These are phyloP conservation scores for Colletotrichum abscissum DNA, from an alignment of 2,329 filamentous ascomycete genomes.

Conservation along the genomic window DNA sequence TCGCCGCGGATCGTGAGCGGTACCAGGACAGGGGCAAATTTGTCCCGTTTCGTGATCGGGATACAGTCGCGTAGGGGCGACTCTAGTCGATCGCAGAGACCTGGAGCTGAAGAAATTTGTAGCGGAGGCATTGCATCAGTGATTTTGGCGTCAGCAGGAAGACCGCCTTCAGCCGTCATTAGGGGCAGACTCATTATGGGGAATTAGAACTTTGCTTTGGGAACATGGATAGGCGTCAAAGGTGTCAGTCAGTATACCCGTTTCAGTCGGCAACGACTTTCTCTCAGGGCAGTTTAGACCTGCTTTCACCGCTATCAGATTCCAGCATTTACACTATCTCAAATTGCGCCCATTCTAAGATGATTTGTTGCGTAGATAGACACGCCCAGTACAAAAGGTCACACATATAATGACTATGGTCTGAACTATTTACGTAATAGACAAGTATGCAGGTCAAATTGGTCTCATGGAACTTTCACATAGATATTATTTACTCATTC, in stretches of 20 bases:
- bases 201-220: background rate
- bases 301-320: background rate
- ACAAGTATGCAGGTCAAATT: background rate
- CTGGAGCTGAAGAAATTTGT: background rate
- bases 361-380: background rate
- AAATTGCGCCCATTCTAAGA: background rate
- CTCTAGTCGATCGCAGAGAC: slow-evolving; percentile 34
- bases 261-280: slow-evolving; percentile 2
- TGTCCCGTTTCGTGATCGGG: slow-evolving; percentile 33
- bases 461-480: background rate
- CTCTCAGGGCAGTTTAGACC: slow-evolving; percentile 5
- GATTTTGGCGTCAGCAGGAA: background rate
- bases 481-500: background rate
- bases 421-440: background rate
- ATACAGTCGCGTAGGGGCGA: background rate
- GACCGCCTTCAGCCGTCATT: background rate
- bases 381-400: background rate
- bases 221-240: slow-evolving; percentile 17
- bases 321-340: background rate
- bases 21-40: slow-evolving; percentile 31
- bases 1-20: slow-evolving; percentile 27
- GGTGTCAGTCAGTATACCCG: slow-evolving; percentile 24
- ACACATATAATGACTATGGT: background rate
- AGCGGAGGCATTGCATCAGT: background rate
- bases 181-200: background rate